A percentile compares a stretch with the other conserved stretches of the same genome.
phyloP scores from a whole-genome alignment of 140 eudicot species.

The Anethum foeniculum region DNA sequence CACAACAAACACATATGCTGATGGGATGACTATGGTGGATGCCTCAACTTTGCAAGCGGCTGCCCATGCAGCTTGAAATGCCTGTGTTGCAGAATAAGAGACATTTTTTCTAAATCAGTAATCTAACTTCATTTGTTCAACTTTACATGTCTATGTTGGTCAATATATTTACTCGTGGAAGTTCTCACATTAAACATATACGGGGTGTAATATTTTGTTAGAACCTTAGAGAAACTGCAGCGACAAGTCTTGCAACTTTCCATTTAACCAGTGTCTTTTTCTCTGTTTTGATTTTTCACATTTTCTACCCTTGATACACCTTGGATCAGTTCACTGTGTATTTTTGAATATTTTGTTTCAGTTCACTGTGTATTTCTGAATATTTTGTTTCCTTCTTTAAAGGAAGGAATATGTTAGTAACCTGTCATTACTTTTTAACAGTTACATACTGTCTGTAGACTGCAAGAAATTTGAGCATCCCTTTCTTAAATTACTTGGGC shows the following conservation, averaged over 20 bases:
- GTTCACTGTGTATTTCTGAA: not conserved
- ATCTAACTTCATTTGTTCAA: not conserved
- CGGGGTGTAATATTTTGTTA: conserved; percentile 16
- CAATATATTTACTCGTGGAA: not conserved
- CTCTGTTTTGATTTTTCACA: conserved; percentile 8
- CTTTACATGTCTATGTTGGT: not conserved
- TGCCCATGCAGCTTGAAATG: conserved; percentile 14
- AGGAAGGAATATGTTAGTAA: not conserved
- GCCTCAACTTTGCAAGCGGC: conserved; percentile 9
- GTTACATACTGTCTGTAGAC: not conserved
- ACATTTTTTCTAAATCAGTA: conserved; percentile 1
- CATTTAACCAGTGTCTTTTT: conserved; percentile 16
- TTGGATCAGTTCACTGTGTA: not conserved
- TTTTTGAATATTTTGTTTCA: not conserved
- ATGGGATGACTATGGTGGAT: conserved; percentile 1
- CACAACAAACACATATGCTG: not conserved
- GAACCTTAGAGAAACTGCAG: conserved; percentile 23
- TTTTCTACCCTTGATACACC: conserved; percentile 10
- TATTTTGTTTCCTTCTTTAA: not conserved
- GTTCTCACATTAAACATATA: not conserved
- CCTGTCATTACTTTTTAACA: not conserved
- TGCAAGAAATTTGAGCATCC: not conserved
- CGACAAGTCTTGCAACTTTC: conserved; percentile 21
- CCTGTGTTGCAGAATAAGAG: conserved; percentile 1
- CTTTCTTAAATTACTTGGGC: not conserved